Evolutionary conservation across 331 rosid species (phyloP), one percentile per base, ranked within the genome.

Genomic region (Pyracantha coccinea): DNA sequence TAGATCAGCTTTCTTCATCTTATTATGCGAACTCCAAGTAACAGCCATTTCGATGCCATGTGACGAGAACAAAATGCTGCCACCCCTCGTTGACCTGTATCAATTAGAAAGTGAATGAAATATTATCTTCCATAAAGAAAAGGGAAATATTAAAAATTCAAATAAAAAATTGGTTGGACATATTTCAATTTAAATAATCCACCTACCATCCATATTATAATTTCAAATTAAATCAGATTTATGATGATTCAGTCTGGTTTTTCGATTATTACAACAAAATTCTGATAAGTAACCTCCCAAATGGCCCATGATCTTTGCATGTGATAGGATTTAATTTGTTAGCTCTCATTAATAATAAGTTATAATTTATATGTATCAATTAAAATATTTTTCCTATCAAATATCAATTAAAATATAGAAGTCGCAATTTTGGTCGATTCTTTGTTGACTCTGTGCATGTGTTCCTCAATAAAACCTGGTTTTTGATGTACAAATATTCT

Each of bases 371-470:
- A 53, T 55, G 77, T 75, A 17, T 53, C 21, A 53, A 53, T 6
- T 6, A 53, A 17, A 53, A 17, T 5, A 53, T 16, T 17, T 53
- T 16, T 16, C 21, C 21, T 6, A 53, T 53, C 1, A n/a, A 59
- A 73, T 57, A 69, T 58, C 63, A 80, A 82, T 50, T 85, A 85
- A 78, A 80, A 68, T 75, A 79, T 71, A 25, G 45, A 69, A 64
- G 68, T 87, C 78, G 53, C 88, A 89, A 87, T 91, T 89, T 91
- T 85, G 85, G 94, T 87, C 88, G 88, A 89, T 78, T 77, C 68
- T 83, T 83, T 58, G 83, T 88, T 82, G 86, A 85, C 86, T 85
- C 87, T 53, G 25, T 23, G 75, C 78, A 84, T 87, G 87, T 88
- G 81, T 85, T 90, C 6, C 75, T 67, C 55, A 6, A 7, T 21